Conservation (phyloP, 768 basidiomycete species). For the Kondoa subrosea region DNA sequence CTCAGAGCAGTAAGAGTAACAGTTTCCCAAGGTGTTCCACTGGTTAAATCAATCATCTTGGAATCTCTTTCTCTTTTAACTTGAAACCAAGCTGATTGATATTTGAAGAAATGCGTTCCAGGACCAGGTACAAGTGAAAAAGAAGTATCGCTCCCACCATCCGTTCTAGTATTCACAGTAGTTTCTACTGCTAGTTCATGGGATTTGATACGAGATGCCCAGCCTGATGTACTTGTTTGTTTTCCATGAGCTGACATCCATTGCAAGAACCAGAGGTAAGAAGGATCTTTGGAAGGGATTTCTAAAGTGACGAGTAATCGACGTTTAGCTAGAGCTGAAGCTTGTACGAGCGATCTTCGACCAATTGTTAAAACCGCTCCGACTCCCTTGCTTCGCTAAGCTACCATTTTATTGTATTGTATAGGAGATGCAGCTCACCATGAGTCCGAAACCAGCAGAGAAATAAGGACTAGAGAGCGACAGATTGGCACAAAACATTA, state of each 20-base stretch:
- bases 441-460: constrained; percentile 91
- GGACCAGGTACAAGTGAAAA: constrained; percentile 94
- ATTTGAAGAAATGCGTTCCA: constrained; percentile 81
- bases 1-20: constrained; percentile 85
- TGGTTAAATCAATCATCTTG: constrained; percentile 74
- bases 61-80: constrained; percentile 89
- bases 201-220: constrained; percentile 40
- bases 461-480: constrained; percentile 62
- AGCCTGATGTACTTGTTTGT: constrained; percentile 29
- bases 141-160: constrained; percentile 71
- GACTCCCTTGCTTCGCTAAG: constrained; percentile 46
- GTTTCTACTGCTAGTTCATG: constrained; percentile 95
- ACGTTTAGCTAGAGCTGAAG: constrained; percentile 58
- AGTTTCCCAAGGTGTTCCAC: constrained; percentile 93
- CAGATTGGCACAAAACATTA: neutral
- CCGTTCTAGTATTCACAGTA: constrained; percentile 63
- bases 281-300: constrained; percentile 83
- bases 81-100: constrained; percentile 88
- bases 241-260: constrained; percentile 69
- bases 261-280: constrained; percentile 89
- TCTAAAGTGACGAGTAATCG: constrained; percentile 87
- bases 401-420: neutral
- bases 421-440: constrained; percentile 42
- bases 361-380: constrained; percentile 66
- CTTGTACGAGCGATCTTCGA: constrained; percentile 51